These are phyloP conservation scores for Leucaena leucocephala DNA, from an alignment of 306 rosid genomes.

Conservation along the genomic window DNA sequence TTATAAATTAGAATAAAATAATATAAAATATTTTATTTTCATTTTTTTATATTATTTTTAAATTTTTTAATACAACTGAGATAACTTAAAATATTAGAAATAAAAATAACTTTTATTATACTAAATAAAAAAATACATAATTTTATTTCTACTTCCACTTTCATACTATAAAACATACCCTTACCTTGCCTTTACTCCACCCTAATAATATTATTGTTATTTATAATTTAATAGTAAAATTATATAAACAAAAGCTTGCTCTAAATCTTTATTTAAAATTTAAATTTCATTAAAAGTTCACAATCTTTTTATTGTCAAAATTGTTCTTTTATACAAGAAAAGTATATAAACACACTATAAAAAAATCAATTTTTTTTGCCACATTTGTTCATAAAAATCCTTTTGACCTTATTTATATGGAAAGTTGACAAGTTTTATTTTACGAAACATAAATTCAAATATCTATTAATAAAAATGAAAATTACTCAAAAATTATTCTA, in stretches of 20 bases:
- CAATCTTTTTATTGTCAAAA: neutral
- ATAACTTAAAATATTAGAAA: no score
- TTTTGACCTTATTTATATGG: neutral
- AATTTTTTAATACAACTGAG: no score
- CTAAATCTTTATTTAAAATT: neutral
- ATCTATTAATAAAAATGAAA: neutral
- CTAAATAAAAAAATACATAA: no score
- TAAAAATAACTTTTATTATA: no score
- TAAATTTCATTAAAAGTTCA: neutral
- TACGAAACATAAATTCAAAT: neutral
- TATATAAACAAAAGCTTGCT: neutral
- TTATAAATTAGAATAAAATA: no score
- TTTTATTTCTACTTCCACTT: no score
- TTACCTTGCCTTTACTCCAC: slow-evolving; percentile 13
- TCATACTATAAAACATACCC: neutral
- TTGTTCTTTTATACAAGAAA: neutral
- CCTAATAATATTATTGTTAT: neutral
- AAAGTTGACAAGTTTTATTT: neutral
- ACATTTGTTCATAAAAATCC: neutral
- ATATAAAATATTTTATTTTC: no score
- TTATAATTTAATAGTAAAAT: neutral
- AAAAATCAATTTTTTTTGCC: neutral
- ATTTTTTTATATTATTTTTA: no score
- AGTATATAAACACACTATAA: neutral
- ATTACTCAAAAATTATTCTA: neutral